A percentile compares a stretch with the other conserved stretches of the same genome.
Conservation (phyloP, 202 grass and related monocot genomes). For the Panicum hallii region DNA sequence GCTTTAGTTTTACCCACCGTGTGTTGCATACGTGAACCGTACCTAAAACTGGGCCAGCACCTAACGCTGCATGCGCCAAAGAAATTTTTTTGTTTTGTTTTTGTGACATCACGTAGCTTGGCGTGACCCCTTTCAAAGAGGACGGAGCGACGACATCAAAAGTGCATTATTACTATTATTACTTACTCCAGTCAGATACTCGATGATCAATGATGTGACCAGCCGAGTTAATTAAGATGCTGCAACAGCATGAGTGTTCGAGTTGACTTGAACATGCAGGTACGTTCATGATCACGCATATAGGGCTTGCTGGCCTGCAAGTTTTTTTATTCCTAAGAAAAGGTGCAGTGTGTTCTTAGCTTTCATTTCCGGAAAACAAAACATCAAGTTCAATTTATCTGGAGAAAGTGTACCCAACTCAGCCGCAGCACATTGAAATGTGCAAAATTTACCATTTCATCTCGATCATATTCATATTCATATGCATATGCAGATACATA, state of each 20-base stretch:
- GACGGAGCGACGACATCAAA: background rate
- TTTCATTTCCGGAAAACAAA: background rate
- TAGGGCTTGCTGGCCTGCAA: background rate
- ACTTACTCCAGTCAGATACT: background rate
- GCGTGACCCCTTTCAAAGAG: slow-evolving; percentile 10
- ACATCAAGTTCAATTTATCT: background rate
- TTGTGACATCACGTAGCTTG: background rate
- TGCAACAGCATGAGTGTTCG: background rate
- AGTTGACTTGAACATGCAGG: background rate
- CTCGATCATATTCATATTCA: slow-evolving; percentile 22
- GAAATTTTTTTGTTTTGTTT: too few relatives aligned
- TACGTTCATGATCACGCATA: background rate
- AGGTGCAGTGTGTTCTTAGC: background rate
- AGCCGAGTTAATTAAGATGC: background rate
- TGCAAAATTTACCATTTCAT: slow-evolving; percentile 46
- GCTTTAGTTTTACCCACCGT: background rate
- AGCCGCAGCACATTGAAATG: background rate
- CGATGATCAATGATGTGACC: background rate
- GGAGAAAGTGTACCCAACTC: background rate
- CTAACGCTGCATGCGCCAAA: background rate
- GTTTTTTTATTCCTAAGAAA: background rate
- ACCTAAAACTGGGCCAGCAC: background rate
- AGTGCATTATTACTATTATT: too few relatives aligned
- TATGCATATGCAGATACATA: background rate
- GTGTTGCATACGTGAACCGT: background rate